Evolutionary conservation across 768 basidiomycete genomes (phyloP).

Genomic region (Dictyophora rubrovolvata): DNA sequence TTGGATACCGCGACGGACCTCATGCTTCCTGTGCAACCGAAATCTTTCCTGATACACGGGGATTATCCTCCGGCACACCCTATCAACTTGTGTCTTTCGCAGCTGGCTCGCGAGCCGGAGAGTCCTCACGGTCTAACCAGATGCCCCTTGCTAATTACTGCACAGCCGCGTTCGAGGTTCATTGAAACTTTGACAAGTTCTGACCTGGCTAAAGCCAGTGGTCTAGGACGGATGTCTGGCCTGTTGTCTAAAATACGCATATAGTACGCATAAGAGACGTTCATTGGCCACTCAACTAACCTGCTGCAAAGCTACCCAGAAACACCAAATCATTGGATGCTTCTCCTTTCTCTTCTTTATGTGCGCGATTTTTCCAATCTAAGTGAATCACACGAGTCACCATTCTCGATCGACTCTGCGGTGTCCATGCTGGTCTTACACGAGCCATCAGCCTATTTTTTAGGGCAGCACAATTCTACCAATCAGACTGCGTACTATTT

Average conservation of each 20-base stretch:
- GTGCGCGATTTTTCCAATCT: conserved; percentile 17
- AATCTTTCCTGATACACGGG: conserved; percentile 53
- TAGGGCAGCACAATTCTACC: conserved; percentile 1
- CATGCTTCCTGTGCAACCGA: conserved; percentile 18
- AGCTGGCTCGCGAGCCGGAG: conserved; percentile 23
- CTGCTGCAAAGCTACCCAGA: conserved; percentile 47
- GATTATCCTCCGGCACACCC: conserved; percentile 58
- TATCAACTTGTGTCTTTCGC: conserved; percentile 53
- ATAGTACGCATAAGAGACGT: conserved; percentile 35
- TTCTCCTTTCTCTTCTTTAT: conserved; percentile 41
- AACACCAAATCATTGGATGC: conserved; percentile 43
- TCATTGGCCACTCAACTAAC: conserved; percentile 7
- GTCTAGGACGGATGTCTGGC: conserved; percentile 26
- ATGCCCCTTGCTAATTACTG: conserved; percentile 26
- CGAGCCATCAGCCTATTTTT: conserved; percentile 51
- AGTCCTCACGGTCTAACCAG: conserved; percentile 47
- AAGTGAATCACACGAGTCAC: conserved; percentile 11
- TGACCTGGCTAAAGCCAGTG: conserved; percentile 7
- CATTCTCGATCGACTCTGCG: conserved; percentile 26
- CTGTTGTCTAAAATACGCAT: conserved; percentile 37
- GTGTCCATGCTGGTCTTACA: conserved; percentile 50
- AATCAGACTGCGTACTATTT: conserved; percentile 18
- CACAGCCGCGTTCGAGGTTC: background rate
- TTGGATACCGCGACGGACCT: background rate
- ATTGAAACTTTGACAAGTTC: conserved; percentile 22